Conservation (phyloP, 768 basidiomycete species). For the Suillus variegatus region DNA sequence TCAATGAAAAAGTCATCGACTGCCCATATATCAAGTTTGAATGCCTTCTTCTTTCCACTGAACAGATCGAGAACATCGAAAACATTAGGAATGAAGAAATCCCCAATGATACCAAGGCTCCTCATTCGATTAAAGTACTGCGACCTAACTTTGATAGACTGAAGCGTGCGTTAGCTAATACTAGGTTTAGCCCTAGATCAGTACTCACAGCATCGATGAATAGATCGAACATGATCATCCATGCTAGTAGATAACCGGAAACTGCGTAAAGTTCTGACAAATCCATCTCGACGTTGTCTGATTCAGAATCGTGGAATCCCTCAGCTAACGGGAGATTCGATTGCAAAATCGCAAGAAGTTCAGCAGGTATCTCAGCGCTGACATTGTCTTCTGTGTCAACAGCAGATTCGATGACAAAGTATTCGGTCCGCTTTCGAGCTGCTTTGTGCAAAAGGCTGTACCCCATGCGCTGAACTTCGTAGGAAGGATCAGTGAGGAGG, state of each 20-base stretch:
- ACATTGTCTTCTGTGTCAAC: slow-evolving; percentile 66
- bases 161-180: slow-evolving; percentile 9
- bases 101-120: slow-evolving; percentile 60
- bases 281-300: slow-evolving; percentile 34
- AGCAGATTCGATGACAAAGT: slow-evolving; percentile 84
- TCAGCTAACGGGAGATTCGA: slow-evolving; percentile 44
- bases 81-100: slow-evolving; percentile 69
- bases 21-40: slow-evolving; percentile 85
- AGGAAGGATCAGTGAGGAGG: slow-evolving; percentile 64
- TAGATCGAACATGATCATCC: slow-evolving; percentile 88
- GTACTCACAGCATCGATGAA: slow-evolving; percentile 79
- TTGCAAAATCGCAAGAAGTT: slow-evolving; percentile 66
- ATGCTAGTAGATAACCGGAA: slow-evolving; percentile 75
- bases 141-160: slow-evolving; percentile 88
- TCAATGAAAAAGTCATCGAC: slow-evolving; percentile 83
- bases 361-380: slow-evolving; percentile 59
- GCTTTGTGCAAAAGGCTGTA: slow-evolving; percentile 73
- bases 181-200: neutral
- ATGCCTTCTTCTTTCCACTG: slow-evolving; percentile 59
- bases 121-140: slow-evolving; percentile 87
- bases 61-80: slow-evolving; percentile 69
- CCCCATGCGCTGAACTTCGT: slow-evolving; percentile 72
- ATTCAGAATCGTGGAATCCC: slow-evolving; percentile 35
- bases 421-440: slow-evolving; percentile 73
- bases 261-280: slow-evolving; percentile 35